Percentiles rank a stretch among this genome's conserved stretches.
These are phyloP conservation scores for Suhomyces atakaporum DNA, from an alignment of 1,139 yeast species.

Conservation along the genomic window DNA sequence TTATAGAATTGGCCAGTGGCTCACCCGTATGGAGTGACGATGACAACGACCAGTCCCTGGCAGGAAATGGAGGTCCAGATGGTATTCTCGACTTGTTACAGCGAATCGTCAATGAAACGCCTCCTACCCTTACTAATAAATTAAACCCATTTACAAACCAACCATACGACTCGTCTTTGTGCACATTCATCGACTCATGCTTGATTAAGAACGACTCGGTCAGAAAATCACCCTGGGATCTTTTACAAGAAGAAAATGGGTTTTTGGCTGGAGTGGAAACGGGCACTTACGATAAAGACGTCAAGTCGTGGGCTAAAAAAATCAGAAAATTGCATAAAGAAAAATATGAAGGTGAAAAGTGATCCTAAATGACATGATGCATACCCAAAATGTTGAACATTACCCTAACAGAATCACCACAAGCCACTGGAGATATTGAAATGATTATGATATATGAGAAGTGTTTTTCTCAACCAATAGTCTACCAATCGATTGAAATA, in stretches of 20 bases:
- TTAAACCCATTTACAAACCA: constrained; percentile 27
- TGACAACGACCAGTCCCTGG: constrained; percentile 12
- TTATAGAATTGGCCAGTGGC: constrained; percentile 87
- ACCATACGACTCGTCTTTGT: constrained; percentile 44
- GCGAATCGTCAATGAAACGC: constrained; percentile 88
- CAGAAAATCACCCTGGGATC: constrained; percentile 64
- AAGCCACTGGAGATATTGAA: too few relatives aligned
- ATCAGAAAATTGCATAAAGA: constrained; percentile 37
- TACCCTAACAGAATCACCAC: too few relatives aligned
- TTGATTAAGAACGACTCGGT: constrained; percentile 63
- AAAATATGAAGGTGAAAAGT: constrained; percentile 9
- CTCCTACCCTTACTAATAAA: constrained; percentile 61
- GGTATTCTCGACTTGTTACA: constrained; percentile 90
- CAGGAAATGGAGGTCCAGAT: constrained; percentile 54
- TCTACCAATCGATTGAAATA: too few relatives aligned
- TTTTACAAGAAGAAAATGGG: constrained; percentile 41
- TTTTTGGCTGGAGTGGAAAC: constrained; percentile 48
- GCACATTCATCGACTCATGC: constrained; percentile 68
- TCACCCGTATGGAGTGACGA: constrained; percentile 46
- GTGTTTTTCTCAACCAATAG: too few relatives aligned
- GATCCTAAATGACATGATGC: too few relatives aligned
- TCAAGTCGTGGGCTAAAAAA: constrained; percentile 52
- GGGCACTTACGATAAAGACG: constrained; percentile 46
- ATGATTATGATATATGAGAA: too few relatives aligned
- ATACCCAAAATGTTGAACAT: too few relatives aligned